Percentiles rank a stretch among this genome's conserved stretches.
Evolutionary conservation across 179 eudicot genomes (phyloP).

Genomic region (Silene noctiflora): DNA sequence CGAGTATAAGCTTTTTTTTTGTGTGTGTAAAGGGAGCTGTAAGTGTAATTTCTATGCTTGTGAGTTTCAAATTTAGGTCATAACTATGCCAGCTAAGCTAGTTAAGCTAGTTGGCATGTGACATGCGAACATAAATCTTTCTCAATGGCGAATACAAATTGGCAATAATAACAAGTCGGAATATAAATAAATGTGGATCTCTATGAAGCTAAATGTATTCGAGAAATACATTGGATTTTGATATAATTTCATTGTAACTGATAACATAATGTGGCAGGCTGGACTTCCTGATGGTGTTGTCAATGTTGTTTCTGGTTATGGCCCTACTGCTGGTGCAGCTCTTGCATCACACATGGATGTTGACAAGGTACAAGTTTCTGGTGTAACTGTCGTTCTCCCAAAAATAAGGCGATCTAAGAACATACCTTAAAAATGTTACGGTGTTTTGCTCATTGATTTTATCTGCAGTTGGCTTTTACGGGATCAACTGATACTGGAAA

Average conservation of each 20-base stretch:
- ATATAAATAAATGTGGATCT: not conserved
- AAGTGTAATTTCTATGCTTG: no score
- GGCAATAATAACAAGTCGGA: not conserved
- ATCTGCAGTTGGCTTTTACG: slow-evolving; percentile 66
- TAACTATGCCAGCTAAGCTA: no score
- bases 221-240: not conserved
- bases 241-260: not conserved
- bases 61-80: no score
- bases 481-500: slow-evolving; percentile 66
- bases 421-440: not conserved
- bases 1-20: no score
- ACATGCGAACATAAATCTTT: no score
- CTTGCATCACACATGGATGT: slow-evolving; percentile 84
- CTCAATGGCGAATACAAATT: not conserved
- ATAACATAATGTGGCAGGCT: slow-evolving; percentile 40
- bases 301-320: slow-evolving; percentile 71
- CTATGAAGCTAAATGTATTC: not conserved
- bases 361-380: slow-evolving; percentile 47
- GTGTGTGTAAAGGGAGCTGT: no score
- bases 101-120: no score
- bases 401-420: not conserved
- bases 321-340: slow-evolving; percentile 75
- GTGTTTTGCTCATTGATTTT: not conserved
- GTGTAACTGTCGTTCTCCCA: not conserved
- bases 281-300: slow-evolving; percentile 87